These are phyloP conservation scores for Pyrenochaeta sp. DNA, from an alignment of 2,329 filamentous ascomycete genomes.

Conservation along the genomic window DNA sequence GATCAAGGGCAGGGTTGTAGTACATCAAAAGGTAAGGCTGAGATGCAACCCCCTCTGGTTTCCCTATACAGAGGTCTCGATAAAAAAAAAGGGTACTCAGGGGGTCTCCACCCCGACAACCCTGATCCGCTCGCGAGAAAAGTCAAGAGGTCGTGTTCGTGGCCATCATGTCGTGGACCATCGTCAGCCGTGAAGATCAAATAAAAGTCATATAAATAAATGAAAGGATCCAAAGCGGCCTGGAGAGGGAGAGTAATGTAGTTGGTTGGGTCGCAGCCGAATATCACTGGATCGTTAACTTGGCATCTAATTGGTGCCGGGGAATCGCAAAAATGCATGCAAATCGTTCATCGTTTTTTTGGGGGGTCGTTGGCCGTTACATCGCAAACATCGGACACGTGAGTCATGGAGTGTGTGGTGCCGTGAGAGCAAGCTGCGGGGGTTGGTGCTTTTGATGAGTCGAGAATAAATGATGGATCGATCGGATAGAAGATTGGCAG, in stretches of 20 bases:
- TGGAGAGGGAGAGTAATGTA: slow-evolving; percentile 37
- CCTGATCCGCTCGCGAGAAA: slow-evolving; percentile 16
- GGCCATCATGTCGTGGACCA: slow-evolving; percentile 38
- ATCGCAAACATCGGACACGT: slow-evolving; percentile 42
- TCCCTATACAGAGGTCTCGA: neutral
- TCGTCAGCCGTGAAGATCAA: slow-evolving; percentile 37
- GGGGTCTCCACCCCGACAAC: no score
- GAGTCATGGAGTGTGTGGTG: slow-evolving; percentile 41
- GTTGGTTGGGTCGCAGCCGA: slow-evolving; percentile 34
- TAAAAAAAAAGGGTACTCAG: neutral
- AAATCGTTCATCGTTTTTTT: slow-evolving; percentile 45
- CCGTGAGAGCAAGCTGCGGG: slow-evolving; percentile 37
- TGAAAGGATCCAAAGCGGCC: slow-evolving; percentile 33
- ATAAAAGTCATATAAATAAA: slow-evolving; percentile 32
- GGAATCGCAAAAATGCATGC: slow-evolving; percentile 48
- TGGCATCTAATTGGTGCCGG: slow-evolving; percentile 46
- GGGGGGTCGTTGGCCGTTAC: slow-evolving; percentile 45
- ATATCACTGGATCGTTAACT: slow-evolving; percentile 38
- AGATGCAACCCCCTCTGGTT: slow-evolving; percentile 2
- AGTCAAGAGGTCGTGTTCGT: slow-evolving; percentile 26
- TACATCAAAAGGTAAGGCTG: slow-evolving; percentile 13
- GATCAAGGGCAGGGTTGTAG: slow-evolving; percentile 4
- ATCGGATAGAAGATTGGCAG: slow-evolving; percentile 23
- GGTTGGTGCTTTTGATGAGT: slow-evolving; percentile 37
- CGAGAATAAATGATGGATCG: slow-evolving; percentile 20